Conservation (phyloP, 2,329 filamentous ascomycete species). For the Beauveria varroae region DNA sequence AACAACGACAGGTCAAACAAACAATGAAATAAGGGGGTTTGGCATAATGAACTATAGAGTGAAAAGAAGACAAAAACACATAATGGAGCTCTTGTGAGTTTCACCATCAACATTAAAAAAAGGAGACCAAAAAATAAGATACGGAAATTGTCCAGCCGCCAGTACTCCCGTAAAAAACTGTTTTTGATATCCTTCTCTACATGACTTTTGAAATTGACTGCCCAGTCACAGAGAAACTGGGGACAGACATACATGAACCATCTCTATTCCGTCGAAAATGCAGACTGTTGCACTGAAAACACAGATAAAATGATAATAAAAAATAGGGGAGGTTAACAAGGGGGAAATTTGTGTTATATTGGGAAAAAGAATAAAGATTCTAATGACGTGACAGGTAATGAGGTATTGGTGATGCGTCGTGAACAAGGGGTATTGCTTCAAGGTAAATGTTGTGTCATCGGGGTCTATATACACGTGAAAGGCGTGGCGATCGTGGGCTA, state of each 20-base stretch:
- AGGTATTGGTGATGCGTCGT: constrained; percentile 25
- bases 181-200: constrained; percentile 26
- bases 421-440: constrained; percentile 27
- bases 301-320: constrained; percentile 2
- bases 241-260: constrained; percentile 30
- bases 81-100: constrained; percentile 3
- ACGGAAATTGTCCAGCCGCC: constrained; percentile 22
- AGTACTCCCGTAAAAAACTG: constrained; percentile 25
- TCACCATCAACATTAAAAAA: constrained; percentile 9
- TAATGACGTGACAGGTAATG: constrained; percentile 15
- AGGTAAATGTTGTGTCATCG: constrained; percentile 29
- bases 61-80: constrained; percentile 12
- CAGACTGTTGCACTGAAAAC: constrained; percentile 7
- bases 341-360: constrained; percentile 3
- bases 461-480: constrained; percentile 32
- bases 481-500: constrained; percentile 30
- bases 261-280: constrained; percentile 29
- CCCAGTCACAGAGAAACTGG: constrained; percentile 17
- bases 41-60: not conserved
- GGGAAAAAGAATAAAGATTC: constrained; percentile 5
- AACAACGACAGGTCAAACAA: constrained; percentile 16
- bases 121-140: constrained; percentile 14
- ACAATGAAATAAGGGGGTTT: constrained; percentile 10
- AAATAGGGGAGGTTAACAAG: not conserved
- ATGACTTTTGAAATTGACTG: constrained; percentile 30